Conservation (phyloP, 225 moss, liverwort and hornwort species). For the Marchantia paleacea region DNA sequence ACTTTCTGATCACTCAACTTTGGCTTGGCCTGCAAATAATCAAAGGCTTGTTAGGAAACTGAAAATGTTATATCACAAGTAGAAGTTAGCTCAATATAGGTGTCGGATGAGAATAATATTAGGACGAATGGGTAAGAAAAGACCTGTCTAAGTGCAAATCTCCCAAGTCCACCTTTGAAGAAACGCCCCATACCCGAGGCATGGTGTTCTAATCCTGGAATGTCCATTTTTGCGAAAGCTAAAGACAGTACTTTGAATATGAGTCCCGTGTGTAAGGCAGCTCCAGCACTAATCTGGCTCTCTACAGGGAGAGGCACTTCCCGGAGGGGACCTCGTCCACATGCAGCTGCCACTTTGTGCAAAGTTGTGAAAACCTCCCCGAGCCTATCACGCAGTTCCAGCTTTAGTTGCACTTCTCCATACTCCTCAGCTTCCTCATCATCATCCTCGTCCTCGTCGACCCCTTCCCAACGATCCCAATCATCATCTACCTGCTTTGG, state of each 20-base stretch:
- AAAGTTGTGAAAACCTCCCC: constrained; percentile 60
- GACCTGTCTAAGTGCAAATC: constrained; percentile 88
- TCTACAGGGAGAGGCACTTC: constrained; percentile 59
- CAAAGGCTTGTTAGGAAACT: background rate
- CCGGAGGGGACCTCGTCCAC: constrained; percentile 49
- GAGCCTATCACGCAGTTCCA: constrained; percentile 74
- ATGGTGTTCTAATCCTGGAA: constrained; percentile 82
- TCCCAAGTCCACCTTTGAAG: constrained; percentile 88
- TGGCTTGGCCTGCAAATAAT: constrained; percentile 62
- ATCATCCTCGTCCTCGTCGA: constrained; percentile 56
- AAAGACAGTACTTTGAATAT: constrained; percentile 65
- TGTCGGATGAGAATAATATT: background rate
- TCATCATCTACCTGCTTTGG: constrained; percentile 52
- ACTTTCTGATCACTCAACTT: constrained; percentile 78
- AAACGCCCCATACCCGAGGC: constrained; percentile 80
- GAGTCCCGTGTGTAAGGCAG: constrained; percentile 57
- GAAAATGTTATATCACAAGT: background rate
- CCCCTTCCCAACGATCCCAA: constrained; percentile 86
- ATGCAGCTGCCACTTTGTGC: constrained; percentile 64
- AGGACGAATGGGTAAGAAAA: background rate
- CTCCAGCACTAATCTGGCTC: constrained; percentile 34
- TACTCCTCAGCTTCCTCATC: constrained; percentile 58
- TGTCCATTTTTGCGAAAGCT: constrained; percentile 63
- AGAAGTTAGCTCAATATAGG: background rate
- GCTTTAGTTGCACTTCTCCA: constrained; percentile 74